Percentiles rank a stretch among this genome's conserved stretches.
Evolutionary conservation across 1,284 basidiomycete genomes (phyloP).

Genomic region (Schizophyllum amplum): DNA sequence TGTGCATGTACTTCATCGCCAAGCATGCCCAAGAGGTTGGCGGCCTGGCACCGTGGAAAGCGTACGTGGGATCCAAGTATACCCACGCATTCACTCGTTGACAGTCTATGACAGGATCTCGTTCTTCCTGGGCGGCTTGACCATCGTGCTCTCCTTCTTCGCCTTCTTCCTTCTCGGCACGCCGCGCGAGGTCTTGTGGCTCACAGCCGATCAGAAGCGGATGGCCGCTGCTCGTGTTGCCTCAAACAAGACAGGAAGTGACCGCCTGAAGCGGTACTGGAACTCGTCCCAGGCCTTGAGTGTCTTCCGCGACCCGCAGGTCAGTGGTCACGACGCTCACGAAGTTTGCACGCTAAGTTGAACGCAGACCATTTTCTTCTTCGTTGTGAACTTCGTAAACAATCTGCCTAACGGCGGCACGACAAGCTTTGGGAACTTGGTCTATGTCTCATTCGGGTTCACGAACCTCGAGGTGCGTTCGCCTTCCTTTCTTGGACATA

Average conservation of each 20-base stretch:
- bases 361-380: not conserved
- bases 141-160: conserved; percentile 9
- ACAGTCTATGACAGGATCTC: conserved; percentile 8
- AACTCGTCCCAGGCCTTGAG: conserved; percentile 13
- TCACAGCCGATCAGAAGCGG: conserved; percentile 10
- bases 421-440: conserved; percentile 12
- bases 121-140: conserved; percentile 15
- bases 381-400: not conserved
- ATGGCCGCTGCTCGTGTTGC: conserved; percentile 4
- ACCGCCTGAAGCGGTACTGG: conserved; percentile 9
- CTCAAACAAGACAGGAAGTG: conserved; percentile 11
- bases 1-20: conserved; percentile 10
- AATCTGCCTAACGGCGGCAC: conserved; percentile 3
- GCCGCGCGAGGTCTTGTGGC: conserved; percentile 13
- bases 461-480: conserved; percentile 6
- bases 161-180: conserved; percentile 13
- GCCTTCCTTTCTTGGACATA: no score
- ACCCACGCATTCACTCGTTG: no score
- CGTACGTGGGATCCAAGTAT: conserved; percentile 4
- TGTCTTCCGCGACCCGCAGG: conserved; percentile 12
- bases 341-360: not conserved
- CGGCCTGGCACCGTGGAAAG: conserved; percentile 13
- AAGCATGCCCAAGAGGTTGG: conserved; percentile 7
- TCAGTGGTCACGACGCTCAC: conserved; percentile 5
- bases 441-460: conserved; percentile 12